Percentiles rank a stretch among this genome's conserved stretches.
Evolutionary conservation across 164 flowering plant species (phyloP).

Genomic region (Magnolia kwangsiensis): DNA sequence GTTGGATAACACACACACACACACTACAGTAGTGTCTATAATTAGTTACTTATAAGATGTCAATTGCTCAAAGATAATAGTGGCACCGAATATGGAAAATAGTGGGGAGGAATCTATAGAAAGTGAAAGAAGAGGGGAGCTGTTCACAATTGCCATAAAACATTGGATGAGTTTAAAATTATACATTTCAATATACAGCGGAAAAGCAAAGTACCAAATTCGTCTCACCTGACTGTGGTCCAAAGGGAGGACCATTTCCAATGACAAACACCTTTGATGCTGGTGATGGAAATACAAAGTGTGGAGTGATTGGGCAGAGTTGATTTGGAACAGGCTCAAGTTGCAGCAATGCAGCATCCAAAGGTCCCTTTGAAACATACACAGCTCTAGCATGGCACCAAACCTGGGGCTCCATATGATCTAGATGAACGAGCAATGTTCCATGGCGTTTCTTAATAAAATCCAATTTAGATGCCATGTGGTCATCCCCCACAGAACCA

Average conservation of each 20-base stretch:
- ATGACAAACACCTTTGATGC: slow-evolving; percentile 75
- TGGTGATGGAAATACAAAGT: slow-evolving; percentile 47
- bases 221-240: slow-evolving; percentile 50
- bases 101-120: too few species aligned
- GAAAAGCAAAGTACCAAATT: too few species aligned
- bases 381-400: slow-evolving; percentile 78
- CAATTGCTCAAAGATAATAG: too few species aligned
- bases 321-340: slow-evolving; percentile 62
- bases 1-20: too few species aligned
- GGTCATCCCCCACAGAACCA: slow-evolving; percentile 24
- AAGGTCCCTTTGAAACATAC: slow-evolving; percentile 71
- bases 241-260: slow-evolving; percentile 92
- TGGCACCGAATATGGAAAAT: too few species aligned
- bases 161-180: too few species aligned
- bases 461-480: slow-evolving; percentile 13
- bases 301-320: slow-evolving; percentile 50
- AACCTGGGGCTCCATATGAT: slow-evolving; percentile 55
- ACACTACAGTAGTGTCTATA: too few species aligned
- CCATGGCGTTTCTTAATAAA: slow-evolving; percentile 22
- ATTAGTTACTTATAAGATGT: too few species aligned
- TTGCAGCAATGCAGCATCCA: slow-evolving; percentile 84
- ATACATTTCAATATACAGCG: too few species aligned
- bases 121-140: too few species aligned
- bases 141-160: too few species aligned
- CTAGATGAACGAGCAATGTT: slow-evolving; percentile 64